phyloP scores from a whole-genome alignment of 108 stramenopile genomes.

The Nitzschia palea region DNA sequence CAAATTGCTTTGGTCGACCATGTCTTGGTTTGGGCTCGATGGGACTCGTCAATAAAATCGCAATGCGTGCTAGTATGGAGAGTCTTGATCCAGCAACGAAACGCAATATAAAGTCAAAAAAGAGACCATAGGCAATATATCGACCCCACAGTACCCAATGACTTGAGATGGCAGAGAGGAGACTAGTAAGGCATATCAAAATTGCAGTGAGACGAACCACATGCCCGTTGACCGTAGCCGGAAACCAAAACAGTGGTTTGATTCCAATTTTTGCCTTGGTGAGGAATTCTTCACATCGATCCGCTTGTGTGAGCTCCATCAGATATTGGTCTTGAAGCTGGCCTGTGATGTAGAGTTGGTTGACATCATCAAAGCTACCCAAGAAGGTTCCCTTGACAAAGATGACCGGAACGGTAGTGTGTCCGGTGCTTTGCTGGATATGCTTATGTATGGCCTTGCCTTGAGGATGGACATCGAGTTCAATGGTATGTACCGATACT shows the following conservation, averaged over 20 bases:
- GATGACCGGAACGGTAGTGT: slow-evolving; percentile 49
- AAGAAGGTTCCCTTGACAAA: slow-evolving; percentile 49
- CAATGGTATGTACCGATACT: slow-evolving; percentile 17
- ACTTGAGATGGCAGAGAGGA: slow-evolving; percentile 14
- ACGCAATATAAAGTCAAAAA: slow-evolving; percentile 28
- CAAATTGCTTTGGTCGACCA: slow-evolving; percentile 41
- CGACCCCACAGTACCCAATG: slow-evolving; percentile 15
- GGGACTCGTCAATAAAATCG: slow-evolving; percentile 12
- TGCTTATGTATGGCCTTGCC: slow-evolving; percentile 30
- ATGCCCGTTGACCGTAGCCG: slow-evolving; percentile 29
- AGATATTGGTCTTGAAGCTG: slow-evolving; percentile 4
- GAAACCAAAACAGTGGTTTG: slow-evolving; percentile 33
- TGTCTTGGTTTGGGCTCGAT: slow-evolving; percentile 20
- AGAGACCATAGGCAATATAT: slow-evolving; percentile 21
- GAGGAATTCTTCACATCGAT: slow-evolving; percentile 9
- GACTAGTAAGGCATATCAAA: not conserved
- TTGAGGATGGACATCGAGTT: slow-evolving; percentile 17
- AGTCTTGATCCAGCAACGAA: slow-evolving; percentile 16
- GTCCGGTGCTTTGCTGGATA: slow-evolving; percentile 20
- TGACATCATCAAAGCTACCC: slow-evolving; percentile 37
- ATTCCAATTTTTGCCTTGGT: slow-evolving; percentile 1
- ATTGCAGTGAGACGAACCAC: slow-evolving; percentile 36
- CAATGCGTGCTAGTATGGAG: slow-evolving; percentile 32
- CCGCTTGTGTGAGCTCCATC: not conserved
- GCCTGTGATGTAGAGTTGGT: slow-evolving; percentile 10